Percentiles rank a stretch among this genome's conserved stretches.
Evolutionary conservation across 129 eudicot genomes (phyloP).

Genomic region (Centaurea solstitialis): DNA sequence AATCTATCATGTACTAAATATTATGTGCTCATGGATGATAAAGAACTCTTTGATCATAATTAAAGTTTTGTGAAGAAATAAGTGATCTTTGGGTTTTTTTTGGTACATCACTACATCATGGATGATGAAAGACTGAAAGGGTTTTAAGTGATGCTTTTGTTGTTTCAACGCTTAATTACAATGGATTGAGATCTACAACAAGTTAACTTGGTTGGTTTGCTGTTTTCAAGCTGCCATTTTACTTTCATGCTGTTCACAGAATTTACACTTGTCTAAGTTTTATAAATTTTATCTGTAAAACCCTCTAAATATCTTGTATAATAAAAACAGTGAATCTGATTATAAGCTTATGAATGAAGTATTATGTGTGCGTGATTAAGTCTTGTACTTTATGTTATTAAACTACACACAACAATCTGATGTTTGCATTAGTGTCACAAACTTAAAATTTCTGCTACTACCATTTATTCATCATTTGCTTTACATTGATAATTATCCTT

Average conservation of each 20-base stretch:
- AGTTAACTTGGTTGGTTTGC: background rate
- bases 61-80: background rate
- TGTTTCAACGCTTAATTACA: background rate
- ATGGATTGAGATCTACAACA: background rate
- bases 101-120: background rate
- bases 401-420: background rate
- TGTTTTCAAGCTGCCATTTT: background rate
- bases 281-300: background rate
- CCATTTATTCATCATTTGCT: constrained; percentile 1
- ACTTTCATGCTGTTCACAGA: background rate
- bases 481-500: background rate
- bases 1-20: background rate
- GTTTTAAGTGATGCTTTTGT: background rate
- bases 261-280: background rate
- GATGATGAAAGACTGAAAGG: background rate
- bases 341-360: background rate
- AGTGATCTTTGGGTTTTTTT: background rate
- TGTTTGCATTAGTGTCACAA: background rate
- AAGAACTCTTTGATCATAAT: background rate
- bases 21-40: background rate
- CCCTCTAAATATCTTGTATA: background rate
- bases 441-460: background rate
- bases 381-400: background rate
- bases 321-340: background rate
- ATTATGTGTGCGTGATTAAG: background rate